Evolutionary conservation across 2,329 filamentous ascomycete genomes (phyloP), one percentile per base, ranked within the genome.

Genomic region (Botryotinia narcissicola): DNA sequence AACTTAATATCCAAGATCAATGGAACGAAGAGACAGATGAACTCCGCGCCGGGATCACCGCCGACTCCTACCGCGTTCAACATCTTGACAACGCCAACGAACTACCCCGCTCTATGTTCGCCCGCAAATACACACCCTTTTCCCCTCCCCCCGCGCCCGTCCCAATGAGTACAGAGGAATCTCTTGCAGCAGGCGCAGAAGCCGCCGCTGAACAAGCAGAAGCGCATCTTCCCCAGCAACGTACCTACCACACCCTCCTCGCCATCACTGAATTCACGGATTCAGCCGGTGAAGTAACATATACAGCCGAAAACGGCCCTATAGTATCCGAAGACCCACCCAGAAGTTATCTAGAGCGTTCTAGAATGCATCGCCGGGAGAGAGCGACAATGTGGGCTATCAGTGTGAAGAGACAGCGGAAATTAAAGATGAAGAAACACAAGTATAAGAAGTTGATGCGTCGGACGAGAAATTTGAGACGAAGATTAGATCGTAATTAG

Each of bases 391-490:
- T 97, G 91, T 85, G 91, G 75, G 89, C 94, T 76, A 94, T 99
- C 81, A 97, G 93, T 81, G 95, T 98, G 78, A 94, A 92, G 87
- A 89, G 96, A 83, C 94, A 97, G 84, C 88, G 94, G 81, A 97
- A 96, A 86, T 85, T 98, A 81, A 97, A 94, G 90, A 99, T 99
- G 95, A 99, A 99, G 93, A 99, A 98, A 90, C 95, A 98, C 89
- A 99, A 99, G 91, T 97, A 97, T 85, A 98, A 98, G 94, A 99
- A 99, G 90, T 87, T 98, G 78, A 94, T 97, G 93, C 93, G 92
- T 87, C 89, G 90, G 22, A 98, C 95, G 81, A 90, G 95, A 82
- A 95, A 93, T 82, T 83, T 94, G 86, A 91, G 95, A 82, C 90
- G 94, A 82, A 97, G 95, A 70, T 76, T 81, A 75, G 80, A 81